These are phyloP conservation scores for Pisolithus marmoratus DNA, from an alignment of 768 basidiomycete species.

Conservation along the genomic window DNA sequence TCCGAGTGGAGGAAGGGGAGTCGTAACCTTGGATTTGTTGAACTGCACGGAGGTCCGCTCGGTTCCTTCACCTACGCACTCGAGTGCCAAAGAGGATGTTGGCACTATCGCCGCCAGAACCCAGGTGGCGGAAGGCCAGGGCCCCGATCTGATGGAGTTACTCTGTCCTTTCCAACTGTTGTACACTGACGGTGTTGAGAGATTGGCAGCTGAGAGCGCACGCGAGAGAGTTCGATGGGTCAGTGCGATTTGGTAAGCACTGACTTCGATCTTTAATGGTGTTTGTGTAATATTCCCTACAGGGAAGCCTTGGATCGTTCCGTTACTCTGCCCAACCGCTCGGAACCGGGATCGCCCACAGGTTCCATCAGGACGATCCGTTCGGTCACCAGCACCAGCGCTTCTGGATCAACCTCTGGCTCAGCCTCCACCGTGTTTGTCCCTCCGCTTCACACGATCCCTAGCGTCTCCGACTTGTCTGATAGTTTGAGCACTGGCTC, in stretches of 20 bases:
- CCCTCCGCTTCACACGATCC: conserved; percentile 65
- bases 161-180: conserved; percentile 88
- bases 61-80: conserved; percentile 76
- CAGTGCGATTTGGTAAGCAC: conserved; percentile 74
- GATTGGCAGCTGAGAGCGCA: conserved; percentile 84
- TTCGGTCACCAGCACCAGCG: conserved; percentile 44
- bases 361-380: conserved; percentile 67
- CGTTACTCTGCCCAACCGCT: conserved; percentile 43
- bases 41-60: conserved; percentile 85
- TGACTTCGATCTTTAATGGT: background rate
- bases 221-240: conserved; percentile 89
- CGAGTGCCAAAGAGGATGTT: conserved; percentile 76
- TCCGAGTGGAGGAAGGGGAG: conserved; percentile 74
- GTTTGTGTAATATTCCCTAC: conserved; percentile 1
- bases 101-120: conserved; percentile 75
- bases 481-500: conserved; percentile 35
- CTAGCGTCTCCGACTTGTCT: conserved; percentile 64
- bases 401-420: conserved; percentile 37
- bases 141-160: conserved; percentile 53
- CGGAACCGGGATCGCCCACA: conserved; percentile 39
- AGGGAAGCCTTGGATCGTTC: conserved; percentile 80
- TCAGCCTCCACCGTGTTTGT: conserved; percentile 74
- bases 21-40: conserved; percentile 80
- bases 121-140: conserved; percentile 45
- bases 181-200: conserved; percentile 85